Evolutionary conservation across 129 eudicot genomes (phyloP), one percentile per base, ranked within the genome.

Genomic region (Flaveria ramosissima): DNA sequence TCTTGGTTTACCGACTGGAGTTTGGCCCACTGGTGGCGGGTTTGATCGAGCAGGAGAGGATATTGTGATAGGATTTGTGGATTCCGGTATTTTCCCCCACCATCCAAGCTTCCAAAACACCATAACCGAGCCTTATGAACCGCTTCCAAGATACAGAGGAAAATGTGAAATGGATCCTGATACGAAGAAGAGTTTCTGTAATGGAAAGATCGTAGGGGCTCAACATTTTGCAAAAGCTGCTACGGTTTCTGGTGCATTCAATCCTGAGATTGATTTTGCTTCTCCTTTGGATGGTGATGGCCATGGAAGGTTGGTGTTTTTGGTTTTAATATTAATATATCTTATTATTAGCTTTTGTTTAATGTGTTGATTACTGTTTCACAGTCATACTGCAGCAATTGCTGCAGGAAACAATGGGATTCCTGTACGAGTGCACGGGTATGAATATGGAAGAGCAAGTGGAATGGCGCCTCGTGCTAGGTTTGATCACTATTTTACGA

Each of bases 391-490:
- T 61, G 99, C 99, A 11, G 87, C 99, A 46, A 94, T 94, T 80
- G 97, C 99, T 46, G 99, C 99, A 7, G 99, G 99, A 60, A 94
- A 94, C 70, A 94, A 94, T 70, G 97, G 99, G 82, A 85, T 94
- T 70, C 93, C 99, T 48, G 99, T 94, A 80, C 77, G 92, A 41
- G 76, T 94, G 85, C 97, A 91, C 82, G 96, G 96, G 75, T 90
- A 46, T 83, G 98, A 93, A 79, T 88, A 87, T 64, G 98, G 98
- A 78, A 79, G 83, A 89, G 98, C 98, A 68, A 93, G 98, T 80
- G 98, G 98, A 75, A 93, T 93, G 98, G 98, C 99, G 66, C 99
- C 99, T 26, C 96, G 99, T 74, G 99, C 99, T 55, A 94, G 99
- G 99, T 80, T 72, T 53, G 79, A 53, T 65, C 73, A 50, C 52